Evolutionary conservation across 352 stramenopile species (phyloP), one percentile per base, ranked within the genome.

Genomic region (Globisporangium yorkense): DNA sequence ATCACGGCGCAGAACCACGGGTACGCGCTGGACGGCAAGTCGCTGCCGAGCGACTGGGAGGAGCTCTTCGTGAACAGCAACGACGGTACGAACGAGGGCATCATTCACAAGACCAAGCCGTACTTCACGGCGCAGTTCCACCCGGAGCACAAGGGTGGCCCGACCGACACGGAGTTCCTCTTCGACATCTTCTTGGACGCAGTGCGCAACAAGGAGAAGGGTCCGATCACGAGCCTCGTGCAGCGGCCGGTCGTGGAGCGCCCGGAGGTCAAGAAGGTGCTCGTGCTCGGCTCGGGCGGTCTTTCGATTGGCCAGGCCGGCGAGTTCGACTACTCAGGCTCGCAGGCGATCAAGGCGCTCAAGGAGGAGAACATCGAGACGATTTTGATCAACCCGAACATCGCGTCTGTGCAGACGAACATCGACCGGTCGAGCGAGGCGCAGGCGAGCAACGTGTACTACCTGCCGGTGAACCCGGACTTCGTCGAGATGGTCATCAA

Each of bases 1-100:
- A 99, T 99, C 70, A 99, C 97, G 27, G 91, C 96, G 16, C 97
- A 99, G 69, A 99, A 99, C 79, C 97, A 99, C 72, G 97, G 97
- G 24, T 99, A 97, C 72, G 96, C 94, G 8, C 85, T 99, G 33
- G 93, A 99, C 67, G 79, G 87, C 41, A 92, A 89, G 57, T 86
- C 82, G 24, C 76, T 99, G 40, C 92, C 92, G 35, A 77, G 69
- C 41, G 84, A 96, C 15, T 99, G 96, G 96, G 93, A 98, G 56
- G 80, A 96, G 53, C 82, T 99, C 15, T 99, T 99, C 68, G 89
- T 98, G 47, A 99, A 99, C 81, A 91, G 94, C 41, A 99, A 99
- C 70, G 97, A 99, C 63, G 73, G 89, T 48, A 97, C 94, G n/a
- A 99, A 99, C 72, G 97, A 99, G 77, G 97, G 97, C 72, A 98